Evolutionary conservation across 306 rosid genomes (phyloP), one percentile per base, ranked within the genome.

Genomic region (Lotus japonicus): DNA sequence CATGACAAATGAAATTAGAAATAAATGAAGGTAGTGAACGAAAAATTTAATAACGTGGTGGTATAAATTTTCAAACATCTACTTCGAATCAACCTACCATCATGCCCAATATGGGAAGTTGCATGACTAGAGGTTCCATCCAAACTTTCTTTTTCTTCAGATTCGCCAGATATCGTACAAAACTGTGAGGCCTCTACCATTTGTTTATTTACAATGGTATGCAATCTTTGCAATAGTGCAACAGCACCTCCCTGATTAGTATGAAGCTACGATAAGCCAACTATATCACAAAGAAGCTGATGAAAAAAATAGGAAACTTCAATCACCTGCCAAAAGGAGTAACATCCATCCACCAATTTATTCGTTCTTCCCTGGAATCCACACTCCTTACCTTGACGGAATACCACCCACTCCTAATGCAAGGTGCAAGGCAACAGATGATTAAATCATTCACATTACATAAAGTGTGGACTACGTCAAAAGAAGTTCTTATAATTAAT

Each of bases 331-430:
- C 98, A 89, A 73, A 92, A 92, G 51, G 98, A 92, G 75, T 92
- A 92, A 87, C 98, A 92, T 58, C 98, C 96, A 67, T 89, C 98
- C 18, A 92, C 96, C 85, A 92, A 66, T 81, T 92, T 90, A 88
- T 92, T 92, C 23, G 98, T 92, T 79, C 98, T 86, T 66, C 98
- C 98, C 81, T 92, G 98, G 75, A 92, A 92, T 73, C 98, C 97
- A 51, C 84, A 76, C 83, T 92, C 98, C 63, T 41, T 83, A 71
- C 96, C 94, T 79, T 92, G 98, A 54, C 97, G 87, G 70, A 84
- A 88, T 59, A 87, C 96, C 72, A 79, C 87, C 98, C 98, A 92
- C 36, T 88, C 94, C 98, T 92, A 58, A 70, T 42, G 68, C 67
- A 75, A 72, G 5, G 69, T 42, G 68, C 67, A 75, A 72, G 4